These are phyloP conservation scores for Colletotrichum cereale DNA, from an alignment of 2,329 filamentous ascomycete species.

Conservation along the genomic window DNA sequence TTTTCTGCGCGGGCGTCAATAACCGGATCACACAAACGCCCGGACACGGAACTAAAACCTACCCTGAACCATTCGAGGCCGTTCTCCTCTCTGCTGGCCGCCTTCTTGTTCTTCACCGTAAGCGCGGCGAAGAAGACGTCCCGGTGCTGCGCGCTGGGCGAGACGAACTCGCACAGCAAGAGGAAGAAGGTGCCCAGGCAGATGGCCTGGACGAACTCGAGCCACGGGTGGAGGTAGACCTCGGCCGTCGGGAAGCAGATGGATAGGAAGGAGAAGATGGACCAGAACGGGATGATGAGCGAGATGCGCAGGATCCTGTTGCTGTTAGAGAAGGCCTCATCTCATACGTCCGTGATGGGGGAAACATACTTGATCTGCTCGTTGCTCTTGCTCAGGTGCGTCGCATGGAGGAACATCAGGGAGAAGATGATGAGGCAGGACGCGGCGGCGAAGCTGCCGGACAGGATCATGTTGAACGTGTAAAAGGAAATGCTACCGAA, in stretches of 20 bases:
- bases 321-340: conserved; percentile 9
- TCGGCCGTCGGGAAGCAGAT: conserved; percentile 53
- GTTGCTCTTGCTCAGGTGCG: conserved; percentile 54
- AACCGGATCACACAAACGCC: neutral
- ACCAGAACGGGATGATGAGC: conserved; percentile 55
- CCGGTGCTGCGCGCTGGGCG: conserved; percentile 49
- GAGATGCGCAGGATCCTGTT: conserved; percentile 54
- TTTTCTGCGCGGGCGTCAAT: conserved; percentile 42
- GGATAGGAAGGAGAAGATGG: conserved; percentile 53
- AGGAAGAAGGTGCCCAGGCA: conserved; percentile 59
- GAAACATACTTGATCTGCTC: conserved; percentile 55
- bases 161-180: conserved; percentile 57
- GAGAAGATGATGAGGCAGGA: conserved; percentile 47
- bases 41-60: neutral
- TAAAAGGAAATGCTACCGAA: conserved; percentile 36
- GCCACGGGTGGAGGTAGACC: conserved; percentile 55
- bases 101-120: conserved; percentile 47
- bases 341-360: neutral
- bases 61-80: conserved; percentile 51
- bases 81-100: conserved; percentile 42
- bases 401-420: conserved; percentile 52
- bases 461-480: conserved; percentile 52
- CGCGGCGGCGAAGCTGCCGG: conserved; percentile 50
- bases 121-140: conserved; percentile 54
- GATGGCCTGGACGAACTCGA: conserved; percentile 54